These are phyloP conservation scores for Psophocarpus tetragonolobus DNA, from an alignment of 306 rosid species.

Conservation along the genomic window DNA sequence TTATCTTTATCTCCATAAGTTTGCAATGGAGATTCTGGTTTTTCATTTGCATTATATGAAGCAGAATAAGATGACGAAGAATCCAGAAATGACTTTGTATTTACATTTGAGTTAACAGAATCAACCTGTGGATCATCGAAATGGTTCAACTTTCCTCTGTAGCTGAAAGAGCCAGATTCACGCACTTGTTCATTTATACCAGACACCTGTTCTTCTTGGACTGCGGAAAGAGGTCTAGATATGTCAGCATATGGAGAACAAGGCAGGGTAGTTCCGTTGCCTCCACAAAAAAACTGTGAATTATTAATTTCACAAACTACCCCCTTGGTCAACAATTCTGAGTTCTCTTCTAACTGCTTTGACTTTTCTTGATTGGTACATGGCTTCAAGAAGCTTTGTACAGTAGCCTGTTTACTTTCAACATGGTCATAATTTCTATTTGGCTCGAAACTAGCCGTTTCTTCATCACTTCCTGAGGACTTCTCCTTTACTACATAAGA, in stretches of 20 bases:
- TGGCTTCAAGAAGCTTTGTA: constrained; percentile 46
- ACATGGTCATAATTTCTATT: constrained; percentile 33
- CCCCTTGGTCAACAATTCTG: constrained; percentile 37
- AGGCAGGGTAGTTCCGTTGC: constrained; percentile 36
- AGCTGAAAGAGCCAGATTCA: constrained; percentile 53
- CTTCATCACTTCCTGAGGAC: constrained; percentile 55
- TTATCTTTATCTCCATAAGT: constrained; percentile 42
- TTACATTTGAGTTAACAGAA: constrained; percentile 43
- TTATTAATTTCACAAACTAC: constrained; percentile 41
- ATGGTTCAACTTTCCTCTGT: constrained; percentile 53
- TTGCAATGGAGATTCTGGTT: constrained; percentile 45
- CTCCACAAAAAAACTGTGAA: constrained; percentile 46
- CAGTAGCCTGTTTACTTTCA: constrained; percentile 50
- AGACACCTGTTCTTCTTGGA: constrained; percentile 45
- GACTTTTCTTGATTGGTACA: constrained; percentile 45
- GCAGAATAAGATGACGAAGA: constrained; percentile 53
- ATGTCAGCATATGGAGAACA: constrained; percentile 46
- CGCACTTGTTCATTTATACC: constrained; percentile 41
- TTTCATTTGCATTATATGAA: constrained; percentile 48
- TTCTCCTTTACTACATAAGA: constrained; percentile 51
- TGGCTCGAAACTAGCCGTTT: constrained; percentile 47
- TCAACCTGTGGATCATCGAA: constrained; percentile 49
- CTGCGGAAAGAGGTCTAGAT: constrained; percentile 46
- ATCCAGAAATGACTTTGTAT: constrained; percentile 45
- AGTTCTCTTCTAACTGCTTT: constrained; percentile 46